Conservation (phyloP, 257 asterid genomes). For the Solanum sejunctum region DNA sequence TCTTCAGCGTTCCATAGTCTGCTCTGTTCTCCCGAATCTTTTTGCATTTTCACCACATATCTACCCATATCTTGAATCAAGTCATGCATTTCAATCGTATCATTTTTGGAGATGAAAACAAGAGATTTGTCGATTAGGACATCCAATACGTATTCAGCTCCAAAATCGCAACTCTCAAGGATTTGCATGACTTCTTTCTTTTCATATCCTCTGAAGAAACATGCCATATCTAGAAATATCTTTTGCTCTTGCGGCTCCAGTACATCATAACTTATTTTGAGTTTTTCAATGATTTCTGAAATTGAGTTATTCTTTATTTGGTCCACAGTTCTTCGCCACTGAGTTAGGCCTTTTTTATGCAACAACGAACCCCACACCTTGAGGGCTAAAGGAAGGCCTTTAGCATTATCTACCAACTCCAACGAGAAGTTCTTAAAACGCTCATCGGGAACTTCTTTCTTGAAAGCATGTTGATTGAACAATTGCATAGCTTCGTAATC, state of each 20-base stretch:
- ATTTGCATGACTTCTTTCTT: neutral
- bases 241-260: neutral
- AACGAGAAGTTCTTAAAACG: neutral
- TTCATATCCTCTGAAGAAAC: neutral
- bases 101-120: neutral
- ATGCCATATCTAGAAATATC: neutral
- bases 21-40: neutral
- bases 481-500: neutral
- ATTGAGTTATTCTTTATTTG: neutral
- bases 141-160: neutral
- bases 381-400: neutral
- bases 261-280: neutral
- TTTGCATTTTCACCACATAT: neutral
- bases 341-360: neutral
- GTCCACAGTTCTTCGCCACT: neutral
- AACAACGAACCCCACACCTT: neutral
- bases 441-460: neutral
- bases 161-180: neutral
- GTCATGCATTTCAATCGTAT: neutral
- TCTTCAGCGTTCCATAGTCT: neutral
- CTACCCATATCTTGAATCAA: neutral
- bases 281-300: neutral
- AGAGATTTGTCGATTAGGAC: neutral
- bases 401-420: neutral
- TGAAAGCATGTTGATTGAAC: neutral